Conservation (phyloP, 2,329 filamentous ascomycete species). For the Cytospora mali region DNA sequence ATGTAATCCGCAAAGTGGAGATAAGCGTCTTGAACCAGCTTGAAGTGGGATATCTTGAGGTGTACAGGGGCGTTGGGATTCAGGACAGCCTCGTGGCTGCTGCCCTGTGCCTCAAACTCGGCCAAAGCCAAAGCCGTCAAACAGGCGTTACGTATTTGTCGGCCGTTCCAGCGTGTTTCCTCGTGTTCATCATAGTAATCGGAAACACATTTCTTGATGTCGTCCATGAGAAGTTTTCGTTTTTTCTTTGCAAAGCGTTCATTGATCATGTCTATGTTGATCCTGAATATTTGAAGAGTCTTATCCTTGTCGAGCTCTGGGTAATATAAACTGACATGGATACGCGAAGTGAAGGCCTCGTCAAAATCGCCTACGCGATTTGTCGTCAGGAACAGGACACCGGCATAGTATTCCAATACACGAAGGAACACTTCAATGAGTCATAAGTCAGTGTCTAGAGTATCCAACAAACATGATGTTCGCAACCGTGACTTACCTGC, state of each 20-base stretch:
- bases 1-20: constrained; percentile 20
- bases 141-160: constrained; percentile 25
- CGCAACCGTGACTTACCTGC: constrained; percentile 2
- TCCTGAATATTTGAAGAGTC: constrained; percentile 47
- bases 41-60: constrained; percentile 6
- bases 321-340: constrained; percentile 53
- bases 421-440: constrained; percentile 42
- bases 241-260: not conserved
- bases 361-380: constrained; percentile 53
- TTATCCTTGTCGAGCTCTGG: constrained; percentile 43
- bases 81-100: not conserved
- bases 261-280: constrained; percentile 40
- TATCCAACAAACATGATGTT: not conserved
- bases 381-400: constrained; percentile 54
- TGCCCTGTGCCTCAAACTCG: constrained; percentile 19
- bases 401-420: constrained; percentile 46
- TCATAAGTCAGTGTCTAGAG: not conserved
- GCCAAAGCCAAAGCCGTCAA: constrained; percentile 20
- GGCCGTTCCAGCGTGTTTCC: constrained; percentile 17
- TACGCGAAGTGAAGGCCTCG: constrained; percentile 49
- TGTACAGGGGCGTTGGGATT: not conserved
- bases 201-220: not conserved
- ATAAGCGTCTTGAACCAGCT: constrained; percentile 14
- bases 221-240: not conserved
- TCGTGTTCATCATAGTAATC: not conserved